phyloP scores from a whole-genome alignment of 2,329 filamentous ascomycete genomes.

The Fusarium sacchari region DNA sequence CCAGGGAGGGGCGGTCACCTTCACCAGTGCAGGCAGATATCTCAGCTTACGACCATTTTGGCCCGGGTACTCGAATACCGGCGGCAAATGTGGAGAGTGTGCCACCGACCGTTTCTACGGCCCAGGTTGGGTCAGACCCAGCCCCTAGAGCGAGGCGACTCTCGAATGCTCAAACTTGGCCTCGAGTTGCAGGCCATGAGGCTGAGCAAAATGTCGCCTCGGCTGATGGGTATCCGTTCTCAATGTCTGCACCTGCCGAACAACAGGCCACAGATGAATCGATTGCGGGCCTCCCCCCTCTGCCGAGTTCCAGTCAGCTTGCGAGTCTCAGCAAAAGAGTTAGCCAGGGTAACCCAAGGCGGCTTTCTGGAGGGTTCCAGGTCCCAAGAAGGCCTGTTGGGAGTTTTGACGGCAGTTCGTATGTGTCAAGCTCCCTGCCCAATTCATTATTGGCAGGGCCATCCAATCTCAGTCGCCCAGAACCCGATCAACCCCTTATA shows the following conservation, averaged over 20 bases:
- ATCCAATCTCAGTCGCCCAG: constrained; percentile 19
- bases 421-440: constrained; percentile 25
- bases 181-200: constrained; percentile 47
- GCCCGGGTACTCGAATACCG: constrained; percentile 32
- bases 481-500: constrained; percentile 65
- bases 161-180: constrained; percentile 59
- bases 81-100: constrained; percentile 46
- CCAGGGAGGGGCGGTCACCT: not conserved
- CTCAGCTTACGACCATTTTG: constrained; percentile 1
- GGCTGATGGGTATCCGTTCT: constrained; percentile 52
- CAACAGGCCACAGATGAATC: constrained; percentile 46
- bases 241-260: constrained; percentile 49
- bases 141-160: constrained; percentile 43
- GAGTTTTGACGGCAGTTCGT: constrained; percentile 44
- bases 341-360: constrained; percentile 52
- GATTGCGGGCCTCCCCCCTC: constrained; percentile 51
- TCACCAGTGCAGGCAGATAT: constrained; percentile 14
- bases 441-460: constrained; percentile 34
- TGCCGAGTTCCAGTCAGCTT: constrained; percentile 53
- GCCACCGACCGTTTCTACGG: constrained; percentile 37
- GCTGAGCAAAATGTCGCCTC: constrained; percentile 31
- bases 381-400: constrained; percentile 55
- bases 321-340: constrained; percentile 51
- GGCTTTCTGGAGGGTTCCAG: constrained; percentile 56
- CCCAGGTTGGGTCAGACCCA: constrained; percentile 8